phyloP scores from a whole-genome alignment of 768 basidiomycete species.

The Postia placenta region DNA sequence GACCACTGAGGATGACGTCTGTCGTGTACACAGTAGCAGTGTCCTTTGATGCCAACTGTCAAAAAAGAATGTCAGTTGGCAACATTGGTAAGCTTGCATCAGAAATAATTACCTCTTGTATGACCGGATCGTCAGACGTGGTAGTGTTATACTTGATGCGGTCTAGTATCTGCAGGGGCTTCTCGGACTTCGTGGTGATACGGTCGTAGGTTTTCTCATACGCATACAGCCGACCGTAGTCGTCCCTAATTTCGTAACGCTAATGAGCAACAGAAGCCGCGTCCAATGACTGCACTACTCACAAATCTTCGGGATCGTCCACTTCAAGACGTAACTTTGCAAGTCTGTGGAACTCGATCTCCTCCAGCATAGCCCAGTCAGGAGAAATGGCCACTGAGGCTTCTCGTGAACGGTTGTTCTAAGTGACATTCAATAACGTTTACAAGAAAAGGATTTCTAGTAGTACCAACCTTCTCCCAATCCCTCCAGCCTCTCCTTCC shows the following conservation, averaged over 20 bases:
- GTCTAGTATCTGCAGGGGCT: constrained; percentile 86
- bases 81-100: constrained; percentile 1
- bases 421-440: not conserved
- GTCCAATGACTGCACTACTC: constrained; percentile 29
- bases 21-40: constrained; percentile 89
- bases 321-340: constrained; percentile 91
- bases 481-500: constrained; percentile 82
- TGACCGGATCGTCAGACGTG: constrained; percentile 96
- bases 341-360: constrained; percentile 92
- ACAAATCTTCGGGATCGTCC: constrained; percentile 89
- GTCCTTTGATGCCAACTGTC: constrained; percentile 71
- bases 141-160: constrained; percentile 97
- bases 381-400: constrained; percentile 90
- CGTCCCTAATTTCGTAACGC: too few species aligned
- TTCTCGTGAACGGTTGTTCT: constrained; percentile 61
- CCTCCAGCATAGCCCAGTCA: constrained; percentile 93
- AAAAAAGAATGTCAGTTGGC: constrained; percentile 5
- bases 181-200: constrained; percentile 88
- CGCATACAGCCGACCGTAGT: constrained; percentile 84
- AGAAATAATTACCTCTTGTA: constrained; percentile 63
- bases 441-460: not conserved
- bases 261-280: too few species aligned
- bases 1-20: constrained; percentile 88
- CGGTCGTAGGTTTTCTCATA: constrained; percentile 97
- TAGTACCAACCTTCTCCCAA: constrained; percentile 75